These are phyloP conservation scores for Cyberlindnera subsufficiens DNA, from an alignment of 805 yeast species.

Conservation along the genomic window DNA sequence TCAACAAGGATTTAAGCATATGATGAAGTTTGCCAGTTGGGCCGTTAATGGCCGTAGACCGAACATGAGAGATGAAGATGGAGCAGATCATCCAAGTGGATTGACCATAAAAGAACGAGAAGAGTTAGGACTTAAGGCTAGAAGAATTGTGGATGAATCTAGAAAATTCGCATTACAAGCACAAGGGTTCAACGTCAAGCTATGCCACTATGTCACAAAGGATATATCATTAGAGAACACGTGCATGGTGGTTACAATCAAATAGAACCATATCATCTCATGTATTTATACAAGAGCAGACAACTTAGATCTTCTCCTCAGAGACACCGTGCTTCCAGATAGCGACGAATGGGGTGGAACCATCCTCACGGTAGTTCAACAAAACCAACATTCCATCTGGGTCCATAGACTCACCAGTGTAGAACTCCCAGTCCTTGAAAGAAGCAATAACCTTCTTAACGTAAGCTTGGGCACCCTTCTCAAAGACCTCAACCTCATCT, in stretches of 20 bases:
- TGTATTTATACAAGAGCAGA: background rate
- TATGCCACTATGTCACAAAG: constrained; percentile 53
- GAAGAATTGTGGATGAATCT: constrained; percentile 72
- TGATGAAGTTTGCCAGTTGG: constrained; percentile 77
- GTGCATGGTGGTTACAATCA: constrained; percentile 34
- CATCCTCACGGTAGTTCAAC: constrained; percentile 99
- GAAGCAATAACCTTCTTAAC: constrained; percentile 93
- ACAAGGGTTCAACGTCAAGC: constrained; percentile 36
- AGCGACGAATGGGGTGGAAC: constrained; percentile 94
- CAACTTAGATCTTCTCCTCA: constrained; percentile 78
- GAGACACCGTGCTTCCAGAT: constrained; percentile 98
- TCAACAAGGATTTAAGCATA: constrained; percentile 34
- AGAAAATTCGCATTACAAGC: constrained; percentile 43
- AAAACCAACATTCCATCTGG: constrained; percentile 98
- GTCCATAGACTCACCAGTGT: constrained; percentile 99
- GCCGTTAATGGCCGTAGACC: constrained; percentile 69
- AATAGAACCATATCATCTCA: background rate
- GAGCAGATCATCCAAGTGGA: constrained; percentile 40
- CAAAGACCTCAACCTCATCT: constrained; percentile 80
- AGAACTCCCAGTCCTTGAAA: constrained; percentile 99
- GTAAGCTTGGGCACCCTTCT: constrained; percentile 95
- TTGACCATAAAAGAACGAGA: constrained; percentile 45
- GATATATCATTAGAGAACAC: constrained; percentile 68
- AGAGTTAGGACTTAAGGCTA: constrained; percentile 56
- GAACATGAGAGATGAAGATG: constrained; percentile 32